Base-by-base conservation (phyloP, 495 filamentous ascomycete genomes). In the Aspergillus leporis region DNA sequence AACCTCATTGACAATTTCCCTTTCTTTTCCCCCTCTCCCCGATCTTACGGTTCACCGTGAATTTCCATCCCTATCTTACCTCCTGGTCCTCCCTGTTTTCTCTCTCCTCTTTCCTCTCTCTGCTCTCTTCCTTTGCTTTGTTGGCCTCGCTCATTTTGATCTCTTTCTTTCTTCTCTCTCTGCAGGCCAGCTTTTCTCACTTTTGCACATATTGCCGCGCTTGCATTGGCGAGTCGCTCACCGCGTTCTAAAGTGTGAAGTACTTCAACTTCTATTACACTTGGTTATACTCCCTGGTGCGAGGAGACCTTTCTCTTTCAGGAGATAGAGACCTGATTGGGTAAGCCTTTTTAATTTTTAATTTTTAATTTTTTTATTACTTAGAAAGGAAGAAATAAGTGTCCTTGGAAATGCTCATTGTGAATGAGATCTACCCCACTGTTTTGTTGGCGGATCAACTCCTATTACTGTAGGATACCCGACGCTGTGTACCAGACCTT, bases 21-120 rank as follows among this genome's bases (percentile, higher is more conserved):
- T 53, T 55, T 47, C 45, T 60, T 49, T 49, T 60, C 19, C 53
- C 34, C 41, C 56, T 41, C 65, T 55, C 48, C 58, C 55, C 52
- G 34, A 57, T 55, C 16, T 32, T 59, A 56, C 34, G 49, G 50
- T 28, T 55, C 55, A 50, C 49, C 45, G 49, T 61, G 45, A 43
- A 25, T 50, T 54, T 54, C 60, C 47, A 51, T 52, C 50, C 22
- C 19, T 48, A 45, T 25, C 23, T 55, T 36, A 6, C 45, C 40
- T 53, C 23, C 22, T 19, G 53, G 13, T 61, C 36, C 25, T 18
- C 30, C 30, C 10, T 53, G 19, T 23, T 56, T 48, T 19, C 18
- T 34, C 30, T 14, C 40, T 52, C 23, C n/a, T 23, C 53, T 48
- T 19, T 13, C 22, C 53, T 45, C 23, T 40, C 16, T 25, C 22